Conservation (phyloP, 441 rosid genomes). For the Erodium texanum region DNA sequence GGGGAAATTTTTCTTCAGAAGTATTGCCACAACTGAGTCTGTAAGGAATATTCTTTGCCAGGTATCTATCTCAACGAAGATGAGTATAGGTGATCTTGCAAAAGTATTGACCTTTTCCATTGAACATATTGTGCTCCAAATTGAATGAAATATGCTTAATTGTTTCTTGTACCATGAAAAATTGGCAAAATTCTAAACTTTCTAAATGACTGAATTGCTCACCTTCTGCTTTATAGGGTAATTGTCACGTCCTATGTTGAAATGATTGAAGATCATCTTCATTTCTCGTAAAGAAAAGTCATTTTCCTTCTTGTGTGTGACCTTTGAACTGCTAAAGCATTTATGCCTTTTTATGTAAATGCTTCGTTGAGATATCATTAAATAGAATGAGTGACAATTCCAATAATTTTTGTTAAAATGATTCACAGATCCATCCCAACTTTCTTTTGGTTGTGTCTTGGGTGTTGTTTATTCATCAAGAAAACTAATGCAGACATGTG, state of each 20-base stretch:
- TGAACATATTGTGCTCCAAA: neutral
- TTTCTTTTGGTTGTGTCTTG: neutral
- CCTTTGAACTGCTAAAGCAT: no score
- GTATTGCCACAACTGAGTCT: slow-evolving; percentile 56
- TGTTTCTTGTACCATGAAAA: neutral
- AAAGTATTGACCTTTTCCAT: neutral
- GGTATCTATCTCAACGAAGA: slow-evolving; percentile 28
- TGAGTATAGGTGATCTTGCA: neutral
- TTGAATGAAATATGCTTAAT: neutral
- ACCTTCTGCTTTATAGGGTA: neutral
- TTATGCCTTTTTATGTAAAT: no score
- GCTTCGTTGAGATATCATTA: no score
- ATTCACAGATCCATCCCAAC: neutral
- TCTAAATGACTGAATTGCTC: neutral
- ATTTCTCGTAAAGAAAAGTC: no score
- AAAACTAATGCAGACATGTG: no score
- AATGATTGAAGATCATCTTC: no score
- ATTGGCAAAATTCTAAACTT: neutral
- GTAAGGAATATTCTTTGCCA: slow-evolving; percentile 64
- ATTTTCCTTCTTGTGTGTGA: no score
- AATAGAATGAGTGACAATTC: no score
- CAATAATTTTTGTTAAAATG: neutral
- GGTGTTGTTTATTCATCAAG: no score
- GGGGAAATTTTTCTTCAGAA: slow-evolving; percentile 52
- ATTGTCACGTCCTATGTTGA: no score